These are phyloP conservation scores for Crithidia acanthocephali DNA, from an alignment of 208 protist species.

Conservation along the genomic window DNA sequence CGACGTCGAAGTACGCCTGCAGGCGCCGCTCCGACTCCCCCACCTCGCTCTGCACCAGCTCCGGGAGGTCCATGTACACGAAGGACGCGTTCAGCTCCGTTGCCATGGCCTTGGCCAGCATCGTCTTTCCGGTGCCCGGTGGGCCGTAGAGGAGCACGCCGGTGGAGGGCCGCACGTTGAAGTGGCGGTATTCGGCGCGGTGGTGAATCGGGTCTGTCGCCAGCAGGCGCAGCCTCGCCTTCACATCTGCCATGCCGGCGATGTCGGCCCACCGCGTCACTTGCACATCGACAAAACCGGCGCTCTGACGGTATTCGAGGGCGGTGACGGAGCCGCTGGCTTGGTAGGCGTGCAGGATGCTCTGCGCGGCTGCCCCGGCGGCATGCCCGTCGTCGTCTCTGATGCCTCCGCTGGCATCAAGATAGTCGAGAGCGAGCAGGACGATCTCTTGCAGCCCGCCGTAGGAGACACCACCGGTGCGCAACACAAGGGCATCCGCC, in stretches of 20 bases:
- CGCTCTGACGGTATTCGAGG: conserved; percentile 48
- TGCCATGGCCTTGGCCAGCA: conserved; percentile 93
- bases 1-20: conserved; percentile 82
- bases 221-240: conserved; percentile 54
- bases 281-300: conserved; percentile 81
- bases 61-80: conserved; percentile 86
- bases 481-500: conserved; percentile 49
- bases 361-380: conserved; percentile 32
- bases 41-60: conserved; percentile 89
- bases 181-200: conserved; percentile 28
- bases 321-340: conserved; percentile 51
- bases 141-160: conserved; percentile 91
- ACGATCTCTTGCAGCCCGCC: conserved; percentile 57
- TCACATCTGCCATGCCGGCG: conserved; percentile 69
- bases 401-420: not conserved
- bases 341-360: conserved; percentile 47
- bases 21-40: conserved; percentile 92
- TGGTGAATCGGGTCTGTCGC: conserved; percentile 48
- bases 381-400: conserved; percentile 7
- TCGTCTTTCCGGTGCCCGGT: conserved; percentile 94
- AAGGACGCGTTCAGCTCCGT: conserved; percentile 91
- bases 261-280: conserved; percentile 76
- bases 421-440: conserved; percentile 11
- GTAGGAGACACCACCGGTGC: conserved; percentile 75
- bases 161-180: conserved; percentile 81